phyloP scores from a whole-genome alignment of 805 yeast species.

The Spathaspora arborariae region DNA sequence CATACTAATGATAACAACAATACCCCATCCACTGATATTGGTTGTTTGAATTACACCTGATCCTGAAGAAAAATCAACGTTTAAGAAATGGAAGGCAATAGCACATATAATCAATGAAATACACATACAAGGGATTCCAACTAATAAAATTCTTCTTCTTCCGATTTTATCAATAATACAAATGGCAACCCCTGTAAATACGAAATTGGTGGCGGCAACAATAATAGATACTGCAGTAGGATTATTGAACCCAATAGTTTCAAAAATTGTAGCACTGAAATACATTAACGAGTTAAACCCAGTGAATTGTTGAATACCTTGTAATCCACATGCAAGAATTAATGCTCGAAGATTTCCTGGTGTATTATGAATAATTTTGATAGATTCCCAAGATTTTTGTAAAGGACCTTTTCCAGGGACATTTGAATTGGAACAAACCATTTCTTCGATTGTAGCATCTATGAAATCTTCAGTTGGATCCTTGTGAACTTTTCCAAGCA shows the following conservation, averaged over 20 bases:
- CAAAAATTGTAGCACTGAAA: slow-evolving; percentile 88
- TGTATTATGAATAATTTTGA: slow-evolving; percentile 58
- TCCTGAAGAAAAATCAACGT: slow-evolving; percentile 51
- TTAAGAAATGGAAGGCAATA: slow-evolving; percentile 85
- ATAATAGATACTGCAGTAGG: slow-evolving; percentile 94
- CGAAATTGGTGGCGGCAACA: slow-evolving; percentile 90
- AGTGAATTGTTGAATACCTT: slow-evolving; percentile 94
- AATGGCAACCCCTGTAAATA: slow-evolving; percentile 82
- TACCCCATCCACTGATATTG: slow-evolving; percentile 79
- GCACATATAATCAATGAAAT: slow-evolving; percentile 75
- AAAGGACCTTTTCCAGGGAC: slow-evolving; percentile 41
- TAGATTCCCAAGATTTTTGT: slow-evolving; percentile 53
- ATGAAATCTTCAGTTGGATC: slow-evolving; percentile 63
- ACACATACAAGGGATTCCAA: slow-evolving; percentile 85
- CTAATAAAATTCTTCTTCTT: slow-evolving; percentile 73
- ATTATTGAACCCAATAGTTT: slow-evolving; percentile 82
- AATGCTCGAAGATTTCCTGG: slow-evolving; percentile 88
- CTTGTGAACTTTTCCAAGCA: slow-evolving; percentile 59
- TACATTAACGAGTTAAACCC: slow-evolving; percentile 97
- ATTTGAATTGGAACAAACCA: slow-evolving; percentile 43
- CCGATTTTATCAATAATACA: slow-evolving; percentile 85
- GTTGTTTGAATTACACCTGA: slow-evolving; percentile 34
- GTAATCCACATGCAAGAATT: slow-evolving; percentile 86
- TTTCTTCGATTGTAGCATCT: slow-evolving; percentile 63
- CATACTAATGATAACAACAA: slow-evolving; percentile 80